Conservation (phyloP, 257 asterid genomes). For the Nicotiana attenuata region DNA sequence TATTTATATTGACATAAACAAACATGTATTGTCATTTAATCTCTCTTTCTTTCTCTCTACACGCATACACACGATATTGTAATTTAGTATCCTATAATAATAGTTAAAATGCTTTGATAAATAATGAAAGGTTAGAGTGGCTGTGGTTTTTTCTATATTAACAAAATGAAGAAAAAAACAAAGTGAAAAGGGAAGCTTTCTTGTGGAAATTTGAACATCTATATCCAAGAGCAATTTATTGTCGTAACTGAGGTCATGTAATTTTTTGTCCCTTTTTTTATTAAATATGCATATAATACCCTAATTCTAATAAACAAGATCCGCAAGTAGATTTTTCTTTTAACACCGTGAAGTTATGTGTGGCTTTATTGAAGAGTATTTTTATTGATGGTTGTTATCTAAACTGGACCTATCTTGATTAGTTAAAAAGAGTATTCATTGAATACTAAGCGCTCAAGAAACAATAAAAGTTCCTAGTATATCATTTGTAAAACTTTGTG, state of each 20-base stretch:
- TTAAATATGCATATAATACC: neutral
- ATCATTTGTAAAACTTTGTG: neutral
- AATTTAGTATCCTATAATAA: neutral
- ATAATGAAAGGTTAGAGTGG: no score
- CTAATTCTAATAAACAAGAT: no score
- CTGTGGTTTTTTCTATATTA: neutral
- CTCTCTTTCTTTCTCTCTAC: neutral
- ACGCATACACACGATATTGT: neutral
- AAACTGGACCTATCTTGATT: neutral
- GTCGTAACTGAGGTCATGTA: neutral
- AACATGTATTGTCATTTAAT: neutral
- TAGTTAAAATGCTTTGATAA: neutral
- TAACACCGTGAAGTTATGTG: no score
- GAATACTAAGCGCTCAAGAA: neutral
- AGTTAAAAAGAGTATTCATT: neutral
- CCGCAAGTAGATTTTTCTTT: no score
- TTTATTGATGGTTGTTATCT: no score
- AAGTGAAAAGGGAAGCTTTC: neutral
- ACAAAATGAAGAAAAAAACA: neutral
- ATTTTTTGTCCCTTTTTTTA: neutral
- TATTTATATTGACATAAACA: neutral
- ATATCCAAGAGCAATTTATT: neutral
- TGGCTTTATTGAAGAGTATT: no score
- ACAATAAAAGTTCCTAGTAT: neutral
- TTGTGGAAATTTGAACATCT: neutral